phyloP scores from a whole-genome alignment of 139 green algal genomes.

The Chlorella sorokiniana region DNA sequence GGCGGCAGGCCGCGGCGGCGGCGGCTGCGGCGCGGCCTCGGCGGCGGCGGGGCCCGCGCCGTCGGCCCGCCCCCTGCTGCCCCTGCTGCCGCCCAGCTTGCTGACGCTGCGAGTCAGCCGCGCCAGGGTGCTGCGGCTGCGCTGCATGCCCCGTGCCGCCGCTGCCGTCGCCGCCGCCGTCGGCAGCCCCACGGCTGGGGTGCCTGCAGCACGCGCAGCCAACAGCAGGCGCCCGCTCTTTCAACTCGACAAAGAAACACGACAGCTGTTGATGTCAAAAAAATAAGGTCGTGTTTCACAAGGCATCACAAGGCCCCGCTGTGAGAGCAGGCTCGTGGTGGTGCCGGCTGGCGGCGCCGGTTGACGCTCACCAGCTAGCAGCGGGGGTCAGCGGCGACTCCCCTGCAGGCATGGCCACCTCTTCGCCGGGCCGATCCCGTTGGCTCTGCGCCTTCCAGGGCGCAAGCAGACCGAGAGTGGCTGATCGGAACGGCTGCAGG shows the following conservation, averaged over 20 bases:
- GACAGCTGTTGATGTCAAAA: not conserved
- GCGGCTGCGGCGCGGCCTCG: not conserved
- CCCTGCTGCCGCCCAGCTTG: conserved; percentile 17
- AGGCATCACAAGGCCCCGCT: not conserved
- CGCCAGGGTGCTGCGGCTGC: conserved; percentile 22
- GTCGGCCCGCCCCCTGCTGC: not conserved
- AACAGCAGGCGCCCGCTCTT: not conserved
- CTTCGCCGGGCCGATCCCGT: too few relatives aligned
- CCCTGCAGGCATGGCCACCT: conserved; percentile 2
- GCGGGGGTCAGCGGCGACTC: conserved; percentile 13
- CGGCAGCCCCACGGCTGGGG: not conserved
- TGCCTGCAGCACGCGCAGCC: not conserved
- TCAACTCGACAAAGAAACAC: not conserved
- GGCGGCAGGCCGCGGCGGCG: not conserved
- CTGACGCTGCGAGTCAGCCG: conserved; percentile 14
- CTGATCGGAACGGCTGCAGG: too few relatives aligned
- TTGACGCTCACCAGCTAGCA: conserved; percentile 12
- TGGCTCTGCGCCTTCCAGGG: too few relatives aligned
- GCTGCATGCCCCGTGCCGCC: conserved; percentile 1
- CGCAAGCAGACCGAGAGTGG: too few relatives aligned
- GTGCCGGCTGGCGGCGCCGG: not conserved
- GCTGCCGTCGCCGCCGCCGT: not conserved
- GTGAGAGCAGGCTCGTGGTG: not conserved
- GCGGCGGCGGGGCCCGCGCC: too few relatives aligned
- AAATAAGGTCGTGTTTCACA: not conserved